phyloP scores from a whole-genome alignment of 352 stramenopile genomes.

The Globisporangium polare region DNA sequence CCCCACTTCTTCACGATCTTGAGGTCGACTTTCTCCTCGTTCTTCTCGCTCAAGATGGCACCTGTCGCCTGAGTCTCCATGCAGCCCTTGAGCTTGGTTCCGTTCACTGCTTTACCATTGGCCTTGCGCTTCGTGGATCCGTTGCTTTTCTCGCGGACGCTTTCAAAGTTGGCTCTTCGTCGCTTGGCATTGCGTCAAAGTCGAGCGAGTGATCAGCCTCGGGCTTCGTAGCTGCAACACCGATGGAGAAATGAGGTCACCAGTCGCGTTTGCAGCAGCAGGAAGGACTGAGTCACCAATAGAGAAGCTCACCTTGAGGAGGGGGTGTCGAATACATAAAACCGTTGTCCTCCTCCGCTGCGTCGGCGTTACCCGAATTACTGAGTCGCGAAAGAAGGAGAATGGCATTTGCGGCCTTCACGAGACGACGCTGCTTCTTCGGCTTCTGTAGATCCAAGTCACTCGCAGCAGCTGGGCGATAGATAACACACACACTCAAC shows the following conservation, averaged over 20 bases:
- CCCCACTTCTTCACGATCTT: conserved; percentile 8
- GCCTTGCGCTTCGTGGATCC: not conserved
- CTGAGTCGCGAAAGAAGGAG: not conserved
- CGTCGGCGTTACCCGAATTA: not conserved
- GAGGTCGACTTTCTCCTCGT: not conserved
- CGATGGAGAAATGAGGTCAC: not conserved
- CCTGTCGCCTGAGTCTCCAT: not conserved
- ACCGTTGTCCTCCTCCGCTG: not conserved
- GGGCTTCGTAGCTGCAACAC: not conserved
- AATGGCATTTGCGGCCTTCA: conserved; percentile 1
- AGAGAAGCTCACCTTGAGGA: conserved; percentile 1
- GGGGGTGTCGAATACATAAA: not conserved
- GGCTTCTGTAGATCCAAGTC: not conserved
- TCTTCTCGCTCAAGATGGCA: not conserved
- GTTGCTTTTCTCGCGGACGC: not conserved
- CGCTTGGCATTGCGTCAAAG: not conserved
- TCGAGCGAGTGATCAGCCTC: not conserved
- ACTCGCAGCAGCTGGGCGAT: not conserved
- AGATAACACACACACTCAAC: not conserved
- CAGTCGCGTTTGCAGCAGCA: not conserved
- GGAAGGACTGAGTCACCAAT: not conserved
- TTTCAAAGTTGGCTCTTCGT: not conserved
- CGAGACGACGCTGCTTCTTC: not conserved
- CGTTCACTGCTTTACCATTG: not conserved
- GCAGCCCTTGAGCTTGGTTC: not conserved